Evolutionary conservation across 1,284 basidiomycete species (phyloP).

Genomic region (Moesziomyces sp.): DNA sequence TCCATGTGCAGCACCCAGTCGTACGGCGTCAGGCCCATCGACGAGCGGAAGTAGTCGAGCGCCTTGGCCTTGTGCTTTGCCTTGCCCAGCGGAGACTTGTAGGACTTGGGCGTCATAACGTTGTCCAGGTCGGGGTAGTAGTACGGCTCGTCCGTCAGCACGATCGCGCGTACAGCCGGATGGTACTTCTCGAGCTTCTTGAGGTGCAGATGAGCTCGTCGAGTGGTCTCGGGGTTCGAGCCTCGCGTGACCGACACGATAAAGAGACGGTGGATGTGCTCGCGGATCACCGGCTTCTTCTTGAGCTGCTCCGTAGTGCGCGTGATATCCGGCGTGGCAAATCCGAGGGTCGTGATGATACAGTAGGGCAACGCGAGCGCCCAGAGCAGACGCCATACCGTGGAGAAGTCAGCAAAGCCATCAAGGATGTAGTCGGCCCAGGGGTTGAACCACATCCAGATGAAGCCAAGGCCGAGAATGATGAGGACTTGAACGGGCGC

Average conservation of each 20-base stretch:
- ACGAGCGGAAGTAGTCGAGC: conserved; percentile 69
- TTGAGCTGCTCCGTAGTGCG: conserved; percentile 66
- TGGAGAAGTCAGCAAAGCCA: conserved; percentile 66
- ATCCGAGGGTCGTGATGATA: conserved; percentile 67
- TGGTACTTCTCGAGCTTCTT: conserved; percentile 69
- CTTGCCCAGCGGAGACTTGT: conserved; percentile 68
- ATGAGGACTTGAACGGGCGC: conserved; percentile 66
- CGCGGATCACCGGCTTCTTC: conserved; percentile 68
- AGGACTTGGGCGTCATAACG: conserved; percentile 69
- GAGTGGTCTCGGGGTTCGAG: conserved; percentile 68
- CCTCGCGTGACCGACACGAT: conserved; percentile 69
- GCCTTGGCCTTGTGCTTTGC: conserved; percentile 70
- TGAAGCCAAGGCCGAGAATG: conserved; percentile 66
- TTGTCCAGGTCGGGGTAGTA: conserved; percentile 69
- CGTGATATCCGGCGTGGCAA: conserved; percentile 67
- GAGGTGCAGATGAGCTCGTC: conserved; percentile 68
- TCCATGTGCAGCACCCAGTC: conserved; percentile 70
- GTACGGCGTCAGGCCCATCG: conserved; percentile 68
- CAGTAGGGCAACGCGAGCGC: conserved; percentile 68
- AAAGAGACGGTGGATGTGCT: conserved; percentile 69
- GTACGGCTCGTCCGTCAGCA: conserved; percentile 69
- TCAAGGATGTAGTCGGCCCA: conserved; percentile 65
- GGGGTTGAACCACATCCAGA: conserved; percentile 68
- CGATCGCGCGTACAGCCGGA: conserved; percentile 68
- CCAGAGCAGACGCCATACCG: conserved; percentile 69